A percentile compares a stretch with the other conserved stretches of the same genome.
Conservation (phyloP, 495 filamentous ascomycete species). For the Friedmanniomyces simplex region DNA sequence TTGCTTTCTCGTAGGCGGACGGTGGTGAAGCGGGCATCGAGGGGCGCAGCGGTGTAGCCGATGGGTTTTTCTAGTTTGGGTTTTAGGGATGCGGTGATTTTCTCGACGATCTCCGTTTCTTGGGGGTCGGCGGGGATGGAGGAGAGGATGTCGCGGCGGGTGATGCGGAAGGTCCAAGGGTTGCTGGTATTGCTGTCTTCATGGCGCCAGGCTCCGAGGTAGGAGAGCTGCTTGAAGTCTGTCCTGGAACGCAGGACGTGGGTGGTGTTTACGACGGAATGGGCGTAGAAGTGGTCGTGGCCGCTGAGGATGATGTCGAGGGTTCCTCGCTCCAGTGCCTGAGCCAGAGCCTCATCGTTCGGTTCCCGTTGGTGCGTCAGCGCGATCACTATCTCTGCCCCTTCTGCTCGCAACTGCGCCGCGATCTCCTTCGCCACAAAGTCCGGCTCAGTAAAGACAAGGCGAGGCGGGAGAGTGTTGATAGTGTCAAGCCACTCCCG, state of each 20-base stretch:
- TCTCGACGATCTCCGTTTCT: conserved; percentile 48
- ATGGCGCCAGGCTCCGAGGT: conserved; percentile 56
- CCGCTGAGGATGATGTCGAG: conserved; percentile 82
- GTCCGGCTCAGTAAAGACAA: conserved; percentile 69
- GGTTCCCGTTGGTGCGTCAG: conserved; percentile 80
- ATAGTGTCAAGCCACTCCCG: conserved; percentile 75
- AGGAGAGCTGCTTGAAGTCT: conserved; percentile 85
- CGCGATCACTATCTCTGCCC: conserved; percentile 70
- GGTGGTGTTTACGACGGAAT: conserved; percentile 61
- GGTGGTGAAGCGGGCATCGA: conserved; percentile 78
- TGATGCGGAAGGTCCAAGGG: conserved; percentile 80
- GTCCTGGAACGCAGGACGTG: conserved; percentile 75
- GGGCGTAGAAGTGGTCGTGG: conserved; percentile 81
- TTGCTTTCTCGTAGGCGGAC: conserved; percentile 70
- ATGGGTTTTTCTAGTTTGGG: conserved; percentile 71
- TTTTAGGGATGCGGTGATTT: conserved; percentile 58
- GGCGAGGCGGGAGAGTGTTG: conserved; percentile 66
- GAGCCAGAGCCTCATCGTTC: conserved; percentile 63
- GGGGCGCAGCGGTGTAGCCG: conserved; percentile 65
- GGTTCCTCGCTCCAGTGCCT: conserved; percentile 50
- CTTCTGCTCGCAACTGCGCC: conserved; percentile 58
- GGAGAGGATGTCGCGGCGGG: conserved; percentile 57
- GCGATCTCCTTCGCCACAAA: conserved; percentile 60
- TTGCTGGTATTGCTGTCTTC: conserved; percentile 32
- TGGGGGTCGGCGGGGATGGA: conserved; percentile 51